Percentiles rank a stretch among this genome's conserved stretches.
These are phyloP conservation scores for Gossypium ekmanianum DNA, from an alignment of 345 rosid genomes.

Conservation along the genomic window DNA sequence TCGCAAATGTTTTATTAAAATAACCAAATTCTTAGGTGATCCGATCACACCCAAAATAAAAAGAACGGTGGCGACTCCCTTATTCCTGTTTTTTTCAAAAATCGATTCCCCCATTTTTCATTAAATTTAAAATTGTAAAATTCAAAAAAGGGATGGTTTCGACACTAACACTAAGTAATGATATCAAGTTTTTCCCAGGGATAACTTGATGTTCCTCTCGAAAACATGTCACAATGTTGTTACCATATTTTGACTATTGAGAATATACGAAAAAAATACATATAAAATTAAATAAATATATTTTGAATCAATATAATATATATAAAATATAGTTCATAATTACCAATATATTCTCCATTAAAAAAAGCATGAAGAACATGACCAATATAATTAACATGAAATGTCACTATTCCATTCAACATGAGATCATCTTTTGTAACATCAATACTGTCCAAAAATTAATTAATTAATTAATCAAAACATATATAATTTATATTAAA, in stretches of 20 bases:
- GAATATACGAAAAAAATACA: constrained; percentile 4
- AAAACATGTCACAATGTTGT: neutral
- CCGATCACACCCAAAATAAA: too few relatives aligned
- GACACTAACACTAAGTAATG: constrained; percentile 27
- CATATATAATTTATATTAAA: neutral
- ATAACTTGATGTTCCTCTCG: constrained; percentile 16
- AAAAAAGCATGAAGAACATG: constrained; percentile 40
- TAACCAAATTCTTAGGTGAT: too few relatives aligned
- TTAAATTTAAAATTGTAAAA: too few relatives aligned
- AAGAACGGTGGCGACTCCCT: too few relatives aligned
- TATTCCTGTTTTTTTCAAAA: too few relatives aligned
- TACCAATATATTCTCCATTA: constrained; percentile 35
- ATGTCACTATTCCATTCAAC: constrained; percentile 14
- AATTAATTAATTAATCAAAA: neutral
- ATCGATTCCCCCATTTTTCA: too few relatives aligned
- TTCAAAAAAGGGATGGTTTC: too few relatives aligned
- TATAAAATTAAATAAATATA: neutral
- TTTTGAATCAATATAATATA: neutral
- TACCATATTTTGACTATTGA: neutral
- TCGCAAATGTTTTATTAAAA: too few relatives aligned
- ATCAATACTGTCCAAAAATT: constrained; percentile 17
- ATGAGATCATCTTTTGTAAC: constrained; percentile 14
- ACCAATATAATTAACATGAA: constrained; percentile 31
- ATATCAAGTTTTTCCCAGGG: constrained; percentile 12
- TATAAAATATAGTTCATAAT: neutral